Evolutionary conservation across 371 early-diverging fungal genomes (phyloP).

Genomic region (Syncephalis fuscata): DNA sequence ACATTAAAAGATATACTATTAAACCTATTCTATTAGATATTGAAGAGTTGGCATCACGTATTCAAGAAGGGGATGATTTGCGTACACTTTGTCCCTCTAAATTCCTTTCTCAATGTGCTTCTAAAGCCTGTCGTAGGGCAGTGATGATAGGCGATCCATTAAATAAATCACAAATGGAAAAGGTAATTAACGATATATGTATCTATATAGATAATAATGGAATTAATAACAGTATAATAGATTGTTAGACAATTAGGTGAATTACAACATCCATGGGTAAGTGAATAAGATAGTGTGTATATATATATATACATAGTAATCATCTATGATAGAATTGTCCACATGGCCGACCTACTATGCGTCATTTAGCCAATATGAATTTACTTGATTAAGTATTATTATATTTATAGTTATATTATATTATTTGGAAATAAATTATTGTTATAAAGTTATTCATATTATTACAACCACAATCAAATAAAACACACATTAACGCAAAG

Average conservation of each 20-base stretch:
- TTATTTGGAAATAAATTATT: too few species aligned
- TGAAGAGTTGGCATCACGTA: too few species aligned
- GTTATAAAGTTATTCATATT: too few species aligned
- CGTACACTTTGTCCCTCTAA: too few species aligned
- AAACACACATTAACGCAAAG: too few species aligned
- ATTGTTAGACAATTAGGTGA: constrained; percentile 61
- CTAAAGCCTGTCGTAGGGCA: constrained; percentile 57
- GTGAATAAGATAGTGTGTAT: not conserved
- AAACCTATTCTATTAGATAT: too few species aligned
- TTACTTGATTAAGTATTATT: too few species aligned
- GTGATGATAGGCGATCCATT: constrained; percentile 70
- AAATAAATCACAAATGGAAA: constrained; percentile 42
- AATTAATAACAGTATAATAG: constrained; percentile 6
- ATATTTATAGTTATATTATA: too few species aligned
- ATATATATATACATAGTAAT: not conserved
- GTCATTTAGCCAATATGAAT: constrained; percentile 31
- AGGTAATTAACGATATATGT: constrained; percentile 12
- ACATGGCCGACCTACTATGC: constrained; percentile 95
- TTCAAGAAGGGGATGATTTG: too few species aligned
- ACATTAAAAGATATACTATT: too few species aligned
- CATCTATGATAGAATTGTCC: constrained; percentile 70
- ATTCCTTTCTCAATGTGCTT: constrained; percentile 29
- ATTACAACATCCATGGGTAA: constrained; percentile 79
- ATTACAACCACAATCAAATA: too few species aligned
- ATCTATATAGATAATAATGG: constrained; percentile 1